Conservation (phyloP, 1,139 yeast genomes). For the Suhomyces anneliseae region DNA sequence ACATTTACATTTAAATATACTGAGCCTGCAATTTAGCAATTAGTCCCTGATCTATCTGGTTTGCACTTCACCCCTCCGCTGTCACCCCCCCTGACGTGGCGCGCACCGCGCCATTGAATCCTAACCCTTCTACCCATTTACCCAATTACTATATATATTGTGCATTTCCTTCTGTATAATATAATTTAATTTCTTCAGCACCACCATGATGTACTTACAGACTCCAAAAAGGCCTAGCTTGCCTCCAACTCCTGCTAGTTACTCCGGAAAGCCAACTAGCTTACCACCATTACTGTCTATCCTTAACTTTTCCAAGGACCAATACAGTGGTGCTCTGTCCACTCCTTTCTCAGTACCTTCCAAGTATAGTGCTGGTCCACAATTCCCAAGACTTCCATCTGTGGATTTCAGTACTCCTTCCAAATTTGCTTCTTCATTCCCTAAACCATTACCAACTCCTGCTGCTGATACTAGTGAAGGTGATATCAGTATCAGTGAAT, state of each 20-base stretch:
- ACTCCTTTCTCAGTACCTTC: conserved; percentile 9
- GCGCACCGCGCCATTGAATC: neutral
- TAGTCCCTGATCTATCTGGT: neutral
- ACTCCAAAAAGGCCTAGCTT: conserved; percentile 35
- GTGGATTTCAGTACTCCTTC: conserved; percentile 15
- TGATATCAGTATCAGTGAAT: conserved; percentile 16
- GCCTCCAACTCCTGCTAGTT: conserved; percentile 28
- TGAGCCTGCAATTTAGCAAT: too few relatives aligned
- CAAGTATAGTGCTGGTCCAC: conserved; percentile 1
- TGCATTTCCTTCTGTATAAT: neutral
- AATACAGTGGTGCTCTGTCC: conserved; percentile 5
- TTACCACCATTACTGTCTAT: conserved; percentile 47
- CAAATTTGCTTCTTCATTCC: conserved; percentile 1
- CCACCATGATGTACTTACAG: conserved; percentile 16
- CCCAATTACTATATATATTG: neutral
- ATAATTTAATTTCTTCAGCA: neutral
- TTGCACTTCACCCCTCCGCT: neutral
- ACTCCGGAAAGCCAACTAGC: conserved; percentile 22
- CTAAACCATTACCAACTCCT: conserved; percentile 6
- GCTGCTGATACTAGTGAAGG: conserved; percentile 16
- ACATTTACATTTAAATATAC: too few relatives aligned
- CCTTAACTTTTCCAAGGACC: conserved; percentile 17
- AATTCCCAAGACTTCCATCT: conserved; percentile 6
- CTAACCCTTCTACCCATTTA: neutral
- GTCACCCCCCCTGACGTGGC: conserved; percentile 2